Evolutionary conservation across 345 rosid species (phyloP).

Genomic region (Eucalyptus marginata): DNA sequence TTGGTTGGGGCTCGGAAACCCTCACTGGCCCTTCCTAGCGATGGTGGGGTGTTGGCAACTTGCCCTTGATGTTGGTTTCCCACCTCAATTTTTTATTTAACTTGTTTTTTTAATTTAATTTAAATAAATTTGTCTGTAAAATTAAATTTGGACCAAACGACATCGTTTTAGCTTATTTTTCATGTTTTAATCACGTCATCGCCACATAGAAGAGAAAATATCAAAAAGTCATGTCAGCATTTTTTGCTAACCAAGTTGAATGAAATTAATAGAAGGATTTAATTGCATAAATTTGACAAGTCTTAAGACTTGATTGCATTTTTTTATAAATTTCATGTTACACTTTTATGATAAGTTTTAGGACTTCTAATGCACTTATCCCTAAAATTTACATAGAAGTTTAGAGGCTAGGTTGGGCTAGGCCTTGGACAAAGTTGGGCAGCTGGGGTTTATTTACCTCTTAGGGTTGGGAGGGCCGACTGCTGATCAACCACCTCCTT

Average conservation of each 20-base stretch:
- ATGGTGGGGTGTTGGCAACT: neutral
- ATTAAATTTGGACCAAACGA: neutral
- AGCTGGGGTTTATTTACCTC: neutral
- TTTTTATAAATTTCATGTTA: too few species aligned
- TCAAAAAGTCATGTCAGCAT: neutral
- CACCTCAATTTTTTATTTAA: too few species aligned
- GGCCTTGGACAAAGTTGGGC: neutral
- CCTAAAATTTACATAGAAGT: neutral
- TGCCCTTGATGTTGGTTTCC: neutral
- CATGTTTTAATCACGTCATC: neutral
- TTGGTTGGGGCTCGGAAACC: accelerated
- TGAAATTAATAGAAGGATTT: neutral
- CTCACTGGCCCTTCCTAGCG: neutral
- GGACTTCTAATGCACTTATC: neutral
- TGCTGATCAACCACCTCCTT: neutral
- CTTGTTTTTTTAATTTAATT: too few species aligned
- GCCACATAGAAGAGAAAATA: neutral
- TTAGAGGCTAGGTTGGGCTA: neutral
- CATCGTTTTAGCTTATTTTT: neutral
- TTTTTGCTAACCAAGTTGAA: neutral
- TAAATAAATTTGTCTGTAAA: neutral
- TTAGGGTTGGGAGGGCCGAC: neutral
- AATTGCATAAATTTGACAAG: neutral
- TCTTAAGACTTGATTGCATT: neutral
- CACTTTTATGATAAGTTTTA: neutral